A percentile compares a stretch with the other conserved stretches of the same genome.
These are phyloP conservation scores for Eucalyptus regnans DNA, from an alignment of 345 rosid genomes.

Conservation along the genomic window DNA sequence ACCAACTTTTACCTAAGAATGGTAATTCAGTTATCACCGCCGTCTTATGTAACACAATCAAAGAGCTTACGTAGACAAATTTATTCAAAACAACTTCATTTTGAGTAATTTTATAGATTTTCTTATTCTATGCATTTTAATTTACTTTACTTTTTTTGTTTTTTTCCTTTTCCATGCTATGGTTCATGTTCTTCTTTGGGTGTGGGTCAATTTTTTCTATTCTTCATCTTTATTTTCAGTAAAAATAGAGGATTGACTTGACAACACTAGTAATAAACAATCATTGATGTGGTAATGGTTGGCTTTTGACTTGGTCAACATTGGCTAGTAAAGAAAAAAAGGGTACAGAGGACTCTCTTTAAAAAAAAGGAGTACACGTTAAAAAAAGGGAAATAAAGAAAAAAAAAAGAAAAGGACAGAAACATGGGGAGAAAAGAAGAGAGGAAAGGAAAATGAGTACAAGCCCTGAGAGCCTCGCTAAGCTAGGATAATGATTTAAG, in stretches of 20 bases:
- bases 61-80: rapidly evolving
- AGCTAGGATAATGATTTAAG: background rate
- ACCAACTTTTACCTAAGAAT: rapidly evolving
- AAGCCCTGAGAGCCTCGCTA: background rate
- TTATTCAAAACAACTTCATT: background rate
- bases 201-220: background rate
- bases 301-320: background rate
- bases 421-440: background rate
- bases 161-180: background rate
- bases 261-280: background rate
- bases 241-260: background rate
- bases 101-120: background rate
- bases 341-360: background rate
- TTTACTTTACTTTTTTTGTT: background rate
- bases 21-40: rapidly evolving
- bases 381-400: background rate
- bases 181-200: background rate
- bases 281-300: background rate
- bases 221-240: background rate
- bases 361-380: background rate
- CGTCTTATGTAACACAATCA: rapidly evolving
- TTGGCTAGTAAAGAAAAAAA: background rate
- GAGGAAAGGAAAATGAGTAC: background rate
- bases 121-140: background rate
- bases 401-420: too few species aligned